These are phyloP conservation scores for Colletotrichum tamarilloi DNA, from an alignment of 2,329 filamentous ascomycete species.

Conservation along the genomic window DNA sequence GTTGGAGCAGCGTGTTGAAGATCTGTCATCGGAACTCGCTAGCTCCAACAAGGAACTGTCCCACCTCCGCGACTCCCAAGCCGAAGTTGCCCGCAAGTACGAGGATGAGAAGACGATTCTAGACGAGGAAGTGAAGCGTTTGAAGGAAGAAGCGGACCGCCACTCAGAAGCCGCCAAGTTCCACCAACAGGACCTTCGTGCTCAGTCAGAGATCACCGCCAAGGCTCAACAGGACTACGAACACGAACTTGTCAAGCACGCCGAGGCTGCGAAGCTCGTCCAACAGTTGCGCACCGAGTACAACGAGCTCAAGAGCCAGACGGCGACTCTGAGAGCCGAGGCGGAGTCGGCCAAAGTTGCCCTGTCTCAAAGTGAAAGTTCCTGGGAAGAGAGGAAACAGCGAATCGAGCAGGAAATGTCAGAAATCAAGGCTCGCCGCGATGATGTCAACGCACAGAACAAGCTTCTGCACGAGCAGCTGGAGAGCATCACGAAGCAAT, in stretches of 20 bases:
- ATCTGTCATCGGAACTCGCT: slow-evolving; percentile 83
- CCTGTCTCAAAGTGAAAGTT: slow-evolving; percentile 83
- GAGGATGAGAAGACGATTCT: slow-evolving; percentile 86
- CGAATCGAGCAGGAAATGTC: slow-evolving; percentile 85
- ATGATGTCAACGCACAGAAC: slow-evolving; percentile 90
- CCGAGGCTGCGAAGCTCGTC: slow-evolving; percentile 88
- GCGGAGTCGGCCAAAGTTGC: slow-evolving; percentile 87
- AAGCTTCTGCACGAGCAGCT: slow-evolving; percentile 90
- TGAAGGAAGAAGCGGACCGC: slow-evolving; percentile 87
- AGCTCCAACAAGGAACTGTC: slow-evolving; percentile 86
- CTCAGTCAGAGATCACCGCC: slow-evolving; percentile 92
- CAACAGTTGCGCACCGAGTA: slow-evolving; percentile 83
- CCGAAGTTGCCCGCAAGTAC: slow-evolving; percentile 75
- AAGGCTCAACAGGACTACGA: slow-evolving; percentile 97
- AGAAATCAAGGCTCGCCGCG: slow-evolving; percentile 81
- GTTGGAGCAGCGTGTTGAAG: slow-evolving; percentile 84
- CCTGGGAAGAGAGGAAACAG: slow-evolving; percentile 85
- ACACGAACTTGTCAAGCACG: slow-evolving; percentile 92
- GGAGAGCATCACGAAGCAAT: slow-evolving; percentile 83
- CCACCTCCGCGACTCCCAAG: slow-evolving; percentile 81
- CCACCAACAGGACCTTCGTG: slow-evolving; percentile 90
- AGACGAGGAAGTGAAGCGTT: slow-evolving; percentile 80
- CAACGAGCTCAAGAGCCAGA: slow-evolving; percentile 83
- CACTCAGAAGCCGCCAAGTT: slow-evolving; percentile 83
- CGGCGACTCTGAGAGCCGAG: slow-evolving; percentile 80